Evolutionary conservation across 2,329 filamentous ascomycete species (phyloP), one percentile per base, ranked within the genome.

Genomic region (Fusarium mangiferae): DNA sequence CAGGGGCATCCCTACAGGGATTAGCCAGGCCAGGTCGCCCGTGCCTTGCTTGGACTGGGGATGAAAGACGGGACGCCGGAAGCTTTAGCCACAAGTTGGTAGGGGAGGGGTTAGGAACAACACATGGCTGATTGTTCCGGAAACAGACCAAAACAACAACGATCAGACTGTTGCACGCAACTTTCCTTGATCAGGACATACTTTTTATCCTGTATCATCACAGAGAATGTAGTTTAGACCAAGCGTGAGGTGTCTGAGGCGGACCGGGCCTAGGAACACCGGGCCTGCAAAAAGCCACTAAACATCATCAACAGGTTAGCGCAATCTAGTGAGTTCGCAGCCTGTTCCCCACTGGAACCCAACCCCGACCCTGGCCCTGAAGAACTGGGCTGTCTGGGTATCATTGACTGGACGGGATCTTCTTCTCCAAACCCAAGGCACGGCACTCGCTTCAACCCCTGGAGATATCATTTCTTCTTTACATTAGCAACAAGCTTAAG

Each of bases 381-480:
- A 57, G 55, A 35, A 45, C 20, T 46, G 7, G 38, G 3, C 38
- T 20, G 22, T 18, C 59, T 36, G 59, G 45, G 58, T 45, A 48
- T 41, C 36, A 52, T 48, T 45, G 35, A 39, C n/a, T 55, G 51
- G 59, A 68, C 30, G 54, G 70, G 63, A 72, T 66, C 62, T 73
- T 73, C 66, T 74, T 73, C 62, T 74, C 72, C 72, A 74, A 63
- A 52, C 56, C 36, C 42, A 56, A 69, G 64, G 59, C 46, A 68
- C 55, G 63, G 60, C 45, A 67, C 61, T 73, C 57, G 52, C 60
- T 49, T 68, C 55, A 69, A 74, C 72, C 72, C 72, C 72, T 74
- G 72, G 62, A 61, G 46, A 56, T 58, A 69, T 72, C 67, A 61
- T 74, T 68, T 74, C 67, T 73, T 74, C 63, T 74, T 70, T 70